phyloP scores from a whole-genome alignment of 495 filamentous ascomycete genomes.

The Margaritispora aquatica region DNA sequence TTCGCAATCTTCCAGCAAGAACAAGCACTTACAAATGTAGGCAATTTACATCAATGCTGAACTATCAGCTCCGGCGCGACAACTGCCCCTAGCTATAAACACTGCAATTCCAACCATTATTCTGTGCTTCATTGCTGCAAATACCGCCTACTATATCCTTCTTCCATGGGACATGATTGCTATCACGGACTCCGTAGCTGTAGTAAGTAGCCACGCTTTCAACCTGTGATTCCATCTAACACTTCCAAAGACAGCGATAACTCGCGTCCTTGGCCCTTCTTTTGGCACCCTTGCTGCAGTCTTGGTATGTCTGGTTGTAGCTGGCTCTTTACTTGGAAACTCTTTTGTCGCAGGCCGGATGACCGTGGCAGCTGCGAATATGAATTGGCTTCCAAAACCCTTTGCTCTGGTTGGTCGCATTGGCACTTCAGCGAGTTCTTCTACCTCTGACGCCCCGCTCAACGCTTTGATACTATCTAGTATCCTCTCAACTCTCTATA shows the following conservation, averaged over 20 bases:
- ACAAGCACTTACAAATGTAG: constrained; percentile 22
- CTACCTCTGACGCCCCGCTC: constrained; percentile 36
- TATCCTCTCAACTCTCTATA: constrained; percentile 43
- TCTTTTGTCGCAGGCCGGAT: constrained; percentile 51
- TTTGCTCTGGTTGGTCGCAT: constrained; percentile 23
- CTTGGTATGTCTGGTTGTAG: constrained; percentile 45
- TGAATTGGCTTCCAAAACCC: constrained; percentile 40
- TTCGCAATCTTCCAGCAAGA: constrained; percentile 4
- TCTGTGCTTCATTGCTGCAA: constrained; percentile 45
- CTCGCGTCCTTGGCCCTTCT: constrained; percentile 38
- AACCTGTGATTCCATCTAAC: background rate
- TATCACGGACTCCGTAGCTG: constrained; percentile 47
- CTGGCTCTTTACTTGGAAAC: constrained; percentile 49
- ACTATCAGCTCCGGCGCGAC: constrained; percentile 39
- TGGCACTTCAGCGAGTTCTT: background rate
- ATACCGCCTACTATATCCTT: constrained; percentile 49
- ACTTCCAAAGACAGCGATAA: constrained; percentile 41
- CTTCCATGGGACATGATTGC: constrained; percentile 47
- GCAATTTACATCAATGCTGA: constrained; percentile 51
- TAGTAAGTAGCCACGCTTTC: constrained; percentile 33
- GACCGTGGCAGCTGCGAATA: constrained; percentile 48
- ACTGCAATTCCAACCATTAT: constrained; percentile 48
- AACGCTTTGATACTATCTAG: constrained; percentile 46
- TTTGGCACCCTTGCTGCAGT: constrained; percentile 41
- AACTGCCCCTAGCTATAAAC: constrained; percentile 50